Base-by-base conservation (phyloP, 805 yeast genomes). In the Candida hispaniensis region DNA sequence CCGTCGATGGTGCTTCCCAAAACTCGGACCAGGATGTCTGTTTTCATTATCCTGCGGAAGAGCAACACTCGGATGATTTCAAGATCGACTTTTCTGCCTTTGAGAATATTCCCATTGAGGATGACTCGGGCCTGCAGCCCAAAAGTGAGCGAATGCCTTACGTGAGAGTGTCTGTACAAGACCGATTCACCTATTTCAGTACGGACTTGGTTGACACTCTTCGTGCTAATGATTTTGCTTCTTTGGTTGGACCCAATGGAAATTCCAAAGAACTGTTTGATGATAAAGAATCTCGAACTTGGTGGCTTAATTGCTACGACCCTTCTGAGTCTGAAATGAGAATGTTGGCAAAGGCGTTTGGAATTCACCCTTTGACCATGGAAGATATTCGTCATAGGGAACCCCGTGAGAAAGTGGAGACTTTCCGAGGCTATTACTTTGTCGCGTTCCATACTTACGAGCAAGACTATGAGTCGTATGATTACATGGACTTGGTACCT, bases 371-470 rank as follows among this genome's bases (percentile, higher is more conserved):
- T 18, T 74, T 88, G 64, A 88, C 98, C 0, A 85, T 95, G 1
- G 98, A 88, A 61, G 98, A 88, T 74, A 86, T 88, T 45, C 66
- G 94, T 39, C 80, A 83, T 73, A 94, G 86, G 60, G 98, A 88
- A 61, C 73, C 94, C 14, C 85, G 98, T 60, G 98, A 88, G 62
- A 88, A 88, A 59, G 96, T 88, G 18, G 98, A 88, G 59, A 64
- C 88, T 43, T 88, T 88, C 67, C 73, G 75, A 48, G 71, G 73
- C 46, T 88, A 88, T 59, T 88, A 91, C 58, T 85, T 91, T 63
- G 94, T 91, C 25, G 81, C 94, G 67, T 91, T 91, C 71, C 95
- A 91, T 56, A 81, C 97, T 4, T 91, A 91, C 59, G 96, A 85
- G 52, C 75, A 79, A 14, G 94, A 88, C 46, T 55, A 64, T 30